Evolutionary conservation across 495 filamentous ascomycete genomes (phyloP).

Genomic region (Trichoderma reesei): DNA sequence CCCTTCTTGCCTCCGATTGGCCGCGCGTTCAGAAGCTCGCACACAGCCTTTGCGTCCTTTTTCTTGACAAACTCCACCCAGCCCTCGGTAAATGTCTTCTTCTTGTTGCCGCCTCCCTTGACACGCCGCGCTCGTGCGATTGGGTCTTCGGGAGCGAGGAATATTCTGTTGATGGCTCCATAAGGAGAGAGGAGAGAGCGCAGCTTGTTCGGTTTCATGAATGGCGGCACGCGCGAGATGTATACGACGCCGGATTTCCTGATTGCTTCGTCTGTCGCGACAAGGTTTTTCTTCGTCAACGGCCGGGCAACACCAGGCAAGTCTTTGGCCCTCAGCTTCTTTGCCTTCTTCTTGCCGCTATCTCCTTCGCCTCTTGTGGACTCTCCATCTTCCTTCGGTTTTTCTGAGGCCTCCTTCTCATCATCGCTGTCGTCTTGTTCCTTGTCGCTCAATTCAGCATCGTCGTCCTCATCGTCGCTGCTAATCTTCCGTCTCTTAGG

Average conservation of each 20-base stretch:
- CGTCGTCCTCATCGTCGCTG: slow-evolving; percentile 24
- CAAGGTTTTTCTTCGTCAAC: slow-evolving; percentile 49
- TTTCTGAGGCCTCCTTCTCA: slow-evolving; percentile 6
- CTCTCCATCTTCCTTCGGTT: slow-evolving; percentile 15
- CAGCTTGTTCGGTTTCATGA: slow-evolving; percentile 82
- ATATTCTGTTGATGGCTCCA: slow-evolving; percentile 74
- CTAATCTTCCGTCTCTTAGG: slow-evolving; percentile 58
- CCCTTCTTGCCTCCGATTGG: slow-evolving; percentile 84
- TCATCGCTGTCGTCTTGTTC: slow-evolving; percentile 18
- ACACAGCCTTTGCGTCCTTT: slow-evolving; percentile 64
- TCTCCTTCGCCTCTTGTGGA: slow-evolving; percentile 15
- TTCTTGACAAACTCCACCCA: slow-evolving; percentile 86
- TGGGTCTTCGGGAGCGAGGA: slow-evolving; percentile 73
- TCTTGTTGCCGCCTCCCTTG: slow-evolving; percentile 72
- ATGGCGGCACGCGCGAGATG: slow-evolving; percentile 83
- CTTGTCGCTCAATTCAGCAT: slow-evolving; percentile 13
- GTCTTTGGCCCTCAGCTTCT: slow-evolving; percentile 18
- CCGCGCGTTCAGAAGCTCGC: slow-evolving; percentile 74
- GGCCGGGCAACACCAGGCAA: slow-evolving; percentile 39
- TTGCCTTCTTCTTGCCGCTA: slow-evolving; percentile 18
- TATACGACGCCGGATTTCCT: slow-evolving; percentile 74
- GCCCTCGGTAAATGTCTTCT: slow-evolving; percentile 76
- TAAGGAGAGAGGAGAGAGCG: slow-evolving; percentile 67
- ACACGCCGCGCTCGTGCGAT: slow-evolving; percentile 48
- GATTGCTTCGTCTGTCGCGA: slow-evolving; percentile 45